phyloP scores from a whole-genome alignment of 1,284 basidiomycete species.

The Cronartium quercuum region DNA sequence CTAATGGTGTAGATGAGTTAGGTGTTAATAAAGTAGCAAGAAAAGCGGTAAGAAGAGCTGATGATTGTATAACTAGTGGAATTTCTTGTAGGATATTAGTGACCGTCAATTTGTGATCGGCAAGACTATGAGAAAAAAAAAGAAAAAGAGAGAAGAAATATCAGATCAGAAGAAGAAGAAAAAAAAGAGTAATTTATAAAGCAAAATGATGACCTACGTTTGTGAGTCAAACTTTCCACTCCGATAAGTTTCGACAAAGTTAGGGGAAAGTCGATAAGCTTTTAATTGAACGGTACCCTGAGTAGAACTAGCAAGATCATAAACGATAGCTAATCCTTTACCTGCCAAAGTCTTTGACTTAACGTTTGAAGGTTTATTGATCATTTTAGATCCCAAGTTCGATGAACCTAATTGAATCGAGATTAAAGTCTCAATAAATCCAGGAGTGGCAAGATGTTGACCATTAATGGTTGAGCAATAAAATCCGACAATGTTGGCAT shows the following conservation, averaged over 20 bases:
- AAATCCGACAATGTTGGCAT: conserved; percentile 91
- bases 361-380: conserved; percentile 49
- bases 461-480: conserved; percentile 70
- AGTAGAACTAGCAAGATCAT: conserved; percentile 57
- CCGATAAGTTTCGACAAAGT: conserved; percentile 80
- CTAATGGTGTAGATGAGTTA: conserved; percentile 49
- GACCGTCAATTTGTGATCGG: conserved; percentile 78
- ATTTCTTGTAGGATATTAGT: conserved; percentile 83
- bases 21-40: conserved; percentile 62
- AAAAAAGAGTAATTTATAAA: conserved; percentile 23
- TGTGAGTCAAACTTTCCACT: conserved; percentile 77
- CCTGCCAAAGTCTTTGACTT: conserved; percentile 36
- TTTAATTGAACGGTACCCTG: conserved; percentile 83
- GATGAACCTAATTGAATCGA: conserved; percentile 72
- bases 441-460: conserved; percentile 60
- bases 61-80: conserved; percentile 79
- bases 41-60: conserved; percentile 78
- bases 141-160: not conserved
- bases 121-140: conserved; percentile 57
- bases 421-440: conserved; percentile 83
- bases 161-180: not conserved
- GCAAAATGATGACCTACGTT: conserved; percentile 56
- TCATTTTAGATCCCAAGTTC: conserved; percentile 63
- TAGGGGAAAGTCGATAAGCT: conserved; percentile 77
- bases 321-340: conserved; percentile 36